phyloP scores from a whole-genome alignment of 106 monocot species.

The Iris macrosiphon region DNA sequence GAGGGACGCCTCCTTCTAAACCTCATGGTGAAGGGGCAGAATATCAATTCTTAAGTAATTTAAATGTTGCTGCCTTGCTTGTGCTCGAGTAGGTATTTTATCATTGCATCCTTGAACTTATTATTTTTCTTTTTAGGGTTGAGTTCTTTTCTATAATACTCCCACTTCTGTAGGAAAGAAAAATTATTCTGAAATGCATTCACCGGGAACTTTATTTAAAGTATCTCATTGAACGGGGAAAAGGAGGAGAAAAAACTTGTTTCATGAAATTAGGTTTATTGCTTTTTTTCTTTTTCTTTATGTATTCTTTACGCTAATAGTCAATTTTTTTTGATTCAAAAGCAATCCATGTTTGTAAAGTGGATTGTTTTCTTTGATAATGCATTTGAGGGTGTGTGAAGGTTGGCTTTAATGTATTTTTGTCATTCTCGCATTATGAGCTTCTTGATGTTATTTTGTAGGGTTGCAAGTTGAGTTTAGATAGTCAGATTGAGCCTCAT shows the following conservation, averaged over 20 bases:
- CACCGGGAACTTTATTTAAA: too few relatives aligned
- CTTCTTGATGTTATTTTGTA: constrained; percentile 9
- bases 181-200: too few relatives aligned
- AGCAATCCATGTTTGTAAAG: too few relatives aligned
- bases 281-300: too few relatives aligned
- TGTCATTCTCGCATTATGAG: not conserved
- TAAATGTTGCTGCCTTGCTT: not conserved
- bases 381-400: not conserved
- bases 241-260: not conserved
- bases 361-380: not conserved
- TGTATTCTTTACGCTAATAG: too few relatives aligned
- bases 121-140: not conserved
- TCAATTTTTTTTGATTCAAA: too few relatives aligned
- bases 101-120: too few relatives aligned
- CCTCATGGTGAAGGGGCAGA: not conserved
- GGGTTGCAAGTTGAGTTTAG: constrained; percentile 55
- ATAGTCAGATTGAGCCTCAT: constrained; percentile 19
- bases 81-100: not conserved
- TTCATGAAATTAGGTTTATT: not conserved
- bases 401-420: not conserved
- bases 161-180: too few relatives aligned
- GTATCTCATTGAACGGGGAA: too few relatives aligned
- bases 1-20: not conserved
- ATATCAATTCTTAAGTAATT: not conserved
- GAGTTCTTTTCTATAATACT: not conserved